Percentiles rank a stretch among this genome's conserved stretches.
These are phyloP conservation scores for Leccinellum luteum DNA, from an alignment of 768 basidiomycete species.

Conservation along the genomic window DNA sequence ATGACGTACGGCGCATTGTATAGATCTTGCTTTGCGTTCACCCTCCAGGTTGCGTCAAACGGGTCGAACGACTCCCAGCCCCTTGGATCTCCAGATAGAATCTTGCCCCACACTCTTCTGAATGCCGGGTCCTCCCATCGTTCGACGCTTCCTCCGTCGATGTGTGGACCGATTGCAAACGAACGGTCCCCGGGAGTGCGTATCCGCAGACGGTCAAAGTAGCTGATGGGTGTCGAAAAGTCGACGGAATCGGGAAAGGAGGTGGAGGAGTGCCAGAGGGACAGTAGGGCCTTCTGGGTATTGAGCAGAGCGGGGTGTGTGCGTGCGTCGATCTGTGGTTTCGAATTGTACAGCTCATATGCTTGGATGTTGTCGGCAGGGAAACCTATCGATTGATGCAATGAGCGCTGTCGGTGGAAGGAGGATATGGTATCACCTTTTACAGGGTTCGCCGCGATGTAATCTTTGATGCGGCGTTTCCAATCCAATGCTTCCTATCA, in stretches of 20 bases:
- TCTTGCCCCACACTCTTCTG: conserved; percentile 39
- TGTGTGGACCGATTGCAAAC: conserved; percentile 66
- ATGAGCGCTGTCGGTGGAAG: neutral
- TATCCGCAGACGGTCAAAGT: conserved; percentile 75
- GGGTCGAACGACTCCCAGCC: conserved; percentile 50
- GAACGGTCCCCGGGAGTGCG: conserved; percentile 66
- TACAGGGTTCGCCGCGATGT: conserved; percentile 51
- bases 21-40: conserved; percentile 56
- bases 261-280: conserved; percentile 51
- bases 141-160: conserved; percentile 52
- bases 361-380: conserved; percentile 67
- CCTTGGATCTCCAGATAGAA: conserved; percentile 40
- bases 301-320: conserved; percentile 57
- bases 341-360: conserved; percentile 72
- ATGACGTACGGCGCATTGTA: conserved; percentile 52
- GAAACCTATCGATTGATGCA: conserved; percentile 44
- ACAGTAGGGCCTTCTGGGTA: conserved; percentile 56
- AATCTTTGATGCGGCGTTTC: conserved; percentile 54
- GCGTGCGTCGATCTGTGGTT: conserved; percentile 61
- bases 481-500: conserved; percentile 55
- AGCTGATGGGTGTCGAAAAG: conserved; percentile 62
- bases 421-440: conserved; percentile 40
- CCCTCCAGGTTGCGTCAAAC: conserved; percentile 45
- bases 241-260: conserved; percentile 41
- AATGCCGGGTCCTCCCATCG: conserved; percentile 52